Conservation (phyloP, 2,329 filamentous ascomycete species). For the Thielaviopsis punctulata region DNA sequence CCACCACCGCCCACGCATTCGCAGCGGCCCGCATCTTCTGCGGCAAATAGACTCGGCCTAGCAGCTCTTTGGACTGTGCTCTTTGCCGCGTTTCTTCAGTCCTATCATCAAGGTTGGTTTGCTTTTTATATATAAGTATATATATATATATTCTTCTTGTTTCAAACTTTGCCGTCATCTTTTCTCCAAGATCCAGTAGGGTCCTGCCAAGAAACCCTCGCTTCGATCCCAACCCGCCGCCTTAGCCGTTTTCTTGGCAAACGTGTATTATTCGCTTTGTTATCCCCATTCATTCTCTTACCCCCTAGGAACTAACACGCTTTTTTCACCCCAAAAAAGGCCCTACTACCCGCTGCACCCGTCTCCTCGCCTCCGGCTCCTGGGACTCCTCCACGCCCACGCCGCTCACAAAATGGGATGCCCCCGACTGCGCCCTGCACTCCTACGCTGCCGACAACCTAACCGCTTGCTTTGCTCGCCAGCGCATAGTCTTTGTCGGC, state of each 20-base stretch:
- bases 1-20: neutral
- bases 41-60: neutral
- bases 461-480: slow-evolving; percentile 31
- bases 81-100: neutral
- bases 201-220: too few species aligned
- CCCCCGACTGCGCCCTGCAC: slow-evolving; percentile 40
- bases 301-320: neutral
- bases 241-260: too few species aligned
- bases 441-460: slow-evolving; percentile 36
- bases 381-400: slow-evolving; percentile 24
- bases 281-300: too few species aligned
- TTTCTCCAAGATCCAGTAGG: too few species aligned
- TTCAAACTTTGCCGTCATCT: too few species aligned
- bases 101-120: neutral
- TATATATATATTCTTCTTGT: neutral
- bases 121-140: neutral
- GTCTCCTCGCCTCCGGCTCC: slow-evolving; percentile 31
- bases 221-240: too few species aligned
- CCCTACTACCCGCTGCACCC: slow-evolving; percentile 37
- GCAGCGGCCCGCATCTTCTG: neutral
- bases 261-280: too few species aligned
- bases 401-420: slow-evolving; percentile 37
- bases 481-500: slow-evolving; percentile 40
- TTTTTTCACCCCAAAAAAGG: neutral
- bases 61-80: neutral